Evolutionary conservation across 2,329 filamentous ascomycete genomes (phyloP).

Genomic region (Ophiocordyceps camponoti-rufipedis): DNA sequence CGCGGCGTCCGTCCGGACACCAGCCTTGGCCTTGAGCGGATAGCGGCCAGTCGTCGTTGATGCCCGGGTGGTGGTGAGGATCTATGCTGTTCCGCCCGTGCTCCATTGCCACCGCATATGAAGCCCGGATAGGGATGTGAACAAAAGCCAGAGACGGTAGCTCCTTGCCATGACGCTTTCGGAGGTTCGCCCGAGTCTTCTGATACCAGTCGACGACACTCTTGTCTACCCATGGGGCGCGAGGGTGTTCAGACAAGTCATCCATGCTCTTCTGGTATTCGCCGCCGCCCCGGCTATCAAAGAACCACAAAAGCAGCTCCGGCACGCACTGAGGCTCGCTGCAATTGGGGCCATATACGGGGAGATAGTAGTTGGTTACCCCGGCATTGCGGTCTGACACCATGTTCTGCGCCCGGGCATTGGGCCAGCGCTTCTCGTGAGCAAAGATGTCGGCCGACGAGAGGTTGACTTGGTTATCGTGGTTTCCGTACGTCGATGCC

Average conservation of each 20-base stretch:
- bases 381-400: slow-evolving; percentile 16
- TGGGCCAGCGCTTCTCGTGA: slow-evolving; percentile 20
- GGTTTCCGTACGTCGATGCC: slow-evolving; percentile 56
- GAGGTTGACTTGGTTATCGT: slow-evolving; percentile 44
- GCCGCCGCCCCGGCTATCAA: slow-evolving; percentile 44
- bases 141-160: slow-evolving; percentile 30
- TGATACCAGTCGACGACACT: slow-evolving; percentile 27
- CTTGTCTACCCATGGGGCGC: slow-evolving; percentile 26
- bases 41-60: slow-evolving; percentile 24
- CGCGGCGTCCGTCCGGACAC: slow-evolving; percentile 20
- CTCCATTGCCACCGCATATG: slow-evolving; percentile 17
- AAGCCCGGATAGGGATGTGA: slow-evolving; percentile 27
- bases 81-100: slow-evolving; percentile 11
- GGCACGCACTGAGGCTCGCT: slow-evolving; percentile 14
- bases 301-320: slow-evolving; percentile 48
- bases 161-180: slow-evolving; percentile 10
- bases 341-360: slow-evolving; percentile 21
- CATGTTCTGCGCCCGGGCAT: slow-evolving; percentile 22
- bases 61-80: slow-evolving; percentile 20
- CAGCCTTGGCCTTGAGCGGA: slow-evolving; percentile 24
- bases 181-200: slow-evolving; percentile 12
- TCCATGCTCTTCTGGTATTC: slow-evolving; percentile 22
- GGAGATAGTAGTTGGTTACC: slow-evolving; percentile 28
- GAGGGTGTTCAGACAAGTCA: slow-evolving; percentile 11
- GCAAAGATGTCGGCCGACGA: slow-evolving; percentile 24